phyloP scores from a whole-genome alignment of 257 asterid genomes.

The Verbena officinalis region DNA sequence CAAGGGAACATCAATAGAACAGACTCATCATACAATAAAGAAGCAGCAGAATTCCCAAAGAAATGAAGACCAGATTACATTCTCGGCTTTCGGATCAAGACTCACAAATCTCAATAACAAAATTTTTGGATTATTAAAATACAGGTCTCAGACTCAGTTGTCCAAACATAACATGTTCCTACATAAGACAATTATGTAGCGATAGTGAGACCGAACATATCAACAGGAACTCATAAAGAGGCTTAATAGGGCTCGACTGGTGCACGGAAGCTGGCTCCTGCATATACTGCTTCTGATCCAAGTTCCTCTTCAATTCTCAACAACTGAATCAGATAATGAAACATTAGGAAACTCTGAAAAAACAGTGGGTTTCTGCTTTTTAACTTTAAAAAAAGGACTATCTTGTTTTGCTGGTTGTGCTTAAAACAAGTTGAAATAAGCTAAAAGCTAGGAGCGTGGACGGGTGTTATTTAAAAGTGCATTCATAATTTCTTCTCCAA shows the following conservation, averaged over 20 bases:
- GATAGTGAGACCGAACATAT: slow-evolving; percentile 25
- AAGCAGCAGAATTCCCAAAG: slow-evolving; percentile 15
- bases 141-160: slow-evolving; percentile 3
- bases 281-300: slow-evolving; percentile 85
- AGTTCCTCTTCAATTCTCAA: slow-evolving; percentile 97
- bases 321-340: slow-evolving; percentile 46
- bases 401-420: no score
- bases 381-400: no score
- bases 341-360: neutral
- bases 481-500: no score
- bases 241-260: slow-evolving; percentile 86
- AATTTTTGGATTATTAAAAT: slow-evolving; percentile 24
- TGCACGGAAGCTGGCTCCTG: slow-evolving; percentile 85
- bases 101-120: slow-evolving; percentile 32
- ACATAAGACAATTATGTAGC: slow-evolving; percentile 33
- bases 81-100: slow-evolving; percentile 24
- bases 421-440: no score
- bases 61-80: slow-evolving; percentile 13
- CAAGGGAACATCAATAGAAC: neutral
- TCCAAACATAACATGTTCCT: slow-evolving; percentile 19
- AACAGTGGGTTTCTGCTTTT: no score
- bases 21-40: slow-evolving; percentile 9
- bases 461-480: no score
- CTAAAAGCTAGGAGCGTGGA: no score
- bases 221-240: slow-evolving; percentile 8